phyloP scores from a whole-genome alignment of 2,329 filamentous ascomycete species.

The Botrytis pseudocinerea region DNA sequence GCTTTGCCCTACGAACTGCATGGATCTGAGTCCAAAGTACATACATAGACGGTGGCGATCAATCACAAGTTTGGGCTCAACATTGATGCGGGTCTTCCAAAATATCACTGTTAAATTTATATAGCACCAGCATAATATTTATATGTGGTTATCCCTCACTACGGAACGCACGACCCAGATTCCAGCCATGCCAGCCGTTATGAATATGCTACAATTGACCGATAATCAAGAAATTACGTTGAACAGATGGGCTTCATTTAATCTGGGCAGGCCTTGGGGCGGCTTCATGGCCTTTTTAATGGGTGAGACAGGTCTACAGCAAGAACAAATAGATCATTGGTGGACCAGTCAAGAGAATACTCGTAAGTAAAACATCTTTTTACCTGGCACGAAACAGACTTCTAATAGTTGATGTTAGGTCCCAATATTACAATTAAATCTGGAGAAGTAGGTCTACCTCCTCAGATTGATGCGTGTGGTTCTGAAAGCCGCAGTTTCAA shows the following conservation, averaged over 20 bases:
- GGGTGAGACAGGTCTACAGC: slow-evolving; percentile 27
- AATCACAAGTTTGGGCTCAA: neutral
- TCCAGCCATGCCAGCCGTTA: neutral
- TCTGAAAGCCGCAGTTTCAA: neutral
- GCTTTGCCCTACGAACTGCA: slow-evolving; percentile 24
- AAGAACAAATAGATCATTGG: slow-evolving; percentile 30
- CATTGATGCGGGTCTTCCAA: neutral
- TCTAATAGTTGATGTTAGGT: slow-evolving; percentile 1
- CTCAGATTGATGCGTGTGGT: neutral
- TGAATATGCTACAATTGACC: slow-evolving; percentile 26
- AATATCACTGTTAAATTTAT: neutral
- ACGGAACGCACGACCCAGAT: neutral
- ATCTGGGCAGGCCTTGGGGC: slow-evolving; percentile 25
- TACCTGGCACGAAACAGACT: neutral
- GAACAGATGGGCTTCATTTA: slow-evolving; percentile 25
- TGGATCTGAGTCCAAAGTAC: neutral
- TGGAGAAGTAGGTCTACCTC: neutral
- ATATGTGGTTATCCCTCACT: neutral
- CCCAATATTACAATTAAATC: neutral
- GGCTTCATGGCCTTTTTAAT: slow-evolving; percentile 24
- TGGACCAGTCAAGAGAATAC: slow-evolving; percentile 22
- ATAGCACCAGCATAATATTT: neutral
- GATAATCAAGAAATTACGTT: slow-evolving; percentile 29
- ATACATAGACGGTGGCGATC: neutral
- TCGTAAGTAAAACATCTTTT: slow-evolving; percentile 5